phyloP scores from a whole-genome alignment of 1,284 basidiomycete genomes.

The Leccinum subrobustum region DNA sequence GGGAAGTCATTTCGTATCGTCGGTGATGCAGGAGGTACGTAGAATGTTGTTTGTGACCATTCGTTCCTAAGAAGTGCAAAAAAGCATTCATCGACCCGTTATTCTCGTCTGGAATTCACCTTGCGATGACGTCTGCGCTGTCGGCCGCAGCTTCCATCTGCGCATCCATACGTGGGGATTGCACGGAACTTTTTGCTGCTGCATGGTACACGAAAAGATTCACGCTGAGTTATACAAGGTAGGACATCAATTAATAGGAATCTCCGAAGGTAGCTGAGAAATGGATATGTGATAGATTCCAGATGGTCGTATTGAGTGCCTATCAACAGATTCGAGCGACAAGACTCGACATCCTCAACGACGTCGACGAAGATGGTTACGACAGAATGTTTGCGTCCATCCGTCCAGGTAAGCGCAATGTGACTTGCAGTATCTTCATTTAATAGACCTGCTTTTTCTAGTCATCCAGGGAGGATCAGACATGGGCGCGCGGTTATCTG shows the following conservation, averaged over 20 bases:
- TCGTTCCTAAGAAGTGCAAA: constrained; percentile 1
- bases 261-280: not conserved
- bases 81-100: constrained; percentile 67
- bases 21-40: constrained; percentile 70
- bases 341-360: constrained; percentile 45
- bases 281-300: constrained; percentile 42
- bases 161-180: constrained; percentile 52
- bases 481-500: constrained; percentile 65
- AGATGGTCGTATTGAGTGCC: constrained; percentile 61
- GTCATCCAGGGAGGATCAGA: constrained; percentile 77
- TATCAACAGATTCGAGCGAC: constrained; percentile 63
- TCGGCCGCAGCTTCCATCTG: constrained; percentile 55
- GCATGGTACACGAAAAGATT: constrained; percentile 51
- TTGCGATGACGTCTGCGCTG: constrained; percentile 56
- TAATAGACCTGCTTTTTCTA: constrained; percentile 24
- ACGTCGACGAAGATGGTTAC: constrained; percentile 56
- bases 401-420: constrained; percentile 44
- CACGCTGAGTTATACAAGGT: constrained; percentile 57
- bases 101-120: constrained; percentile 63
- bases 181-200: constrained; percentile 45
- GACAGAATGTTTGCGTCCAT: constrained; percentile 57
- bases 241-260: not conserved
- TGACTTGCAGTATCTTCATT: not conserved
- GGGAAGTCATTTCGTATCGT: constrained; percentile 59
- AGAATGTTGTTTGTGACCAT: not conserved